Evolutionary conservation across 495 filamentous ascomycete species (phyloP), one percentile per base, ranked within the genome.

Genomic region (Penicilliopsis zonata): DNA sequence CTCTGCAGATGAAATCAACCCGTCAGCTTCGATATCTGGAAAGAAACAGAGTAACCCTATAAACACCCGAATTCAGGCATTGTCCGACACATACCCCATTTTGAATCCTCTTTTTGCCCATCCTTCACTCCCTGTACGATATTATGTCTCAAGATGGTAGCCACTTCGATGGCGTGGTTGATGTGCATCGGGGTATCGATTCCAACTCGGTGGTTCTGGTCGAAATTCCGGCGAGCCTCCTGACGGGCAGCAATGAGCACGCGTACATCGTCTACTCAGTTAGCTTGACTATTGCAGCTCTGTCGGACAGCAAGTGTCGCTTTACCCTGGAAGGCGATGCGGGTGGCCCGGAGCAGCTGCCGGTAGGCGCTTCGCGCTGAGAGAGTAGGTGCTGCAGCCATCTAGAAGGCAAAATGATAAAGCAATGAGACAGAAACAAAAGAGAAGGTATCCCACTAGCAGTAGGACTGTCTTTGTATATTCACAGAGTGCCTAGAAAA

Each of bases 331-430:
- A 96, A 96, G 26, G 86, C 87, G 36, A 88, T 63, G 18, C 77
- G 66, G 18, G 83, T 75, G 16, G 86, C 78, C 30, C 92, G 90
- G 36, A 94, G 68, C 18, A 98, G 56, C 37, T 80, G 65, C 41
- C 88, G 70, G 57, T 95, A 98, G 12, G 86, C 84, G 46, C 68
- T 66, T 2, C 86, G 50, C 3, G 87, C 81, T 59, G 84, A 79
- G 15, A 52, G 24, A 2, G 43, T 20, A 34, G 43, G 35, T 16
- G 49, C 42, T 15, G 46, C 29, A 14, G 51, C 33, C 52, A 56
- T 52, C 33, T 28, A 32, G 31, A 21, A 8, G 9, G 17, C 7
- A 5, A 14, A 33, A 28, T 21, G 4, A 35, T 4, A 15, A 8
- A 7, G 5, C 12, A 10, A 23, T 6, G 10, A 10, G 10, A 23